A percentile compares a stretch with the other conserved stretches of the same genome.
Evolutionary conservation across 2,329 filamentous ascomycete genomes (phyloP).

Genomic region (Cercospora sojina): DNA sequence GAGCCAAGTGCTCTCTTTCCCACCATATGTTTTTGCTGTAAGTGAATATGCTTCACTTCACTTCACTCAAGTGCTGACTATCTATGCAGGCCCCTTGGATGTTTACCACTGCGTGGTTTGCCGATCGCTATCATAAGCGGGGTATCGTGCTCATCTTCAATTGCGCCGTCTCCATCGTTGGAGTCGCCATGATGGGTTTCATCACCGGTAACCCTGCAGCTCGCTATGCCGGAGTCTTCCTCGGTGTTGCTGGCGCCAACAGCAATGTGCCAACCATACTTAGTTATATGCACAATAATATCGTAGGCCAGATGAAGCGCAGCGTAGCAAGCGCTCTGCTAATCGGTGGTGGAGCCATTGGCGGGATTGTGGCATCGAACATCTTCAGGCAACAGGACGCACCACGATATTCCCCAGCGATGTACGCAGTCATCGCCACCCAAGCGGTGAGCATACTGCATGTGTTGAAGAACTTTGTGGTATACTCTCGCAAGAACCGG

Average conservation of each 20-base stretch:
- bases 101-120: conserved; percentile 28
- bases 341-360: conserved; percentile 71
- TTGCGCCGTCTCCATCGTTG: conserved; percentile 16
- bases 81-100: conserved; percentile 30
- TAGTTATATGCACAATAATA: conserved; percentile 81
- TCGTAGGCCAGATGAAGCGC: conserved; percentile 82
- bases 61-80: neutral
- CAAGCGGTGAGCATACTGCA: conserved; percentile 25
- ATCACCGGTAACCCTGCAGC: conserved; percentile 18
- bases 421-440: conserved; percentile 26
- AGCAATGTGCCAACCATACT: conserved; percentile 71
- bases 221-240: conserved; percentile 69
- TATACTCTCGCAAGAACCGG: conserved; percentile 38
- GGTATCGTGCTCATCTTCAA: conserved; percentile 26
- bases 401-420: conserved; percentile 25
- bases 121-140: conserved; percentile 26
- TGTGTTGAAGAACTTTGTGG: conserved; percentile 25
- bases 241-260: conserved; percentile 71
- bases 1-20: conserved; percentile 37
- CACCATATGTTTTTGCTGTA: conserved; percentile 37
- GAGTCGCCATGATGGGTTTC: conserved; percentile 23
- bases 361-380: conserved; percentile 71
- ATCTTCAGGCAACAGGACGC: conserved; percentile 61
- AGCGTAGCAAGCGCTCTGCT: conserved; percentile 73
- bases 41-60: neutral